These are phyloP conservation scores for Mucor irregularis DNA, from an alignment of 371 early-diverging fungal species.

Conservation along the genomic window DNA sequence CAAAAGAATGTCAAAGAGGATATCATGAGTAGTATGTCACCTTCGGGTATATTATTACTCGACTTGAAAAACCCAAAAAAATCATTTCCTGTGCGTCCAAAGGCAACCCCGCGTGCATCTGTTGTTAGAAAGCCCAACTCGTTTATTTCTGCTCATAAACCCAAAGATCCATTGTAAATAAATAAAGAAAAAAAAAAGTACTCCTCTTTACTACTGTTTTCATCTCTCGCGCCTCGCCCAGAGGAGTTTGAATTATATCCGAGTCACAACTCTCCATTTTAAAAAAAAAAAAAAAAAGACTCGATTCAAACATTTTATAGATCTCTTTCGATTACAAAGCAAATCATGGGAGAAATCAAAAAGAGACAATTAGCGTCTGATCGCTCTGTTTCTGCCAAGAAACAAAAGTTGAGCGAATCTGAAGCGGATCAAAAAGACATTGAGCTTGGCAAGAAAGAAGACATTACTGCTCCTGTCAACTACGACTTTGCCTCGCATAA, in stretches of 20 bases:
- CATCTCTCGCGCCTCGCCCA: neutral
- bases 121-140: slow-evolving; percentile 39
- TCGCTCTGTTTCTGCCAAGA: slow-evolving; percentile 18
- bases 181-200: no score
- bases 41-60: slow-evolving; percentile 41
- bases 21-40: slow-evolving; percentile 38
- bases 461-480: slow-evolving; percentile 32
- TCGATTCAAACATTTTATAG: no score
- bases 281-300: slow-evolving; percentile 2
- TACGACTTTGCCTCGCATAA: slow-evolving; percentile 61
- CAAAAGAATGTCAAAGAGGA: slow-evolving; percentile 23
- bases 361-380: slow-evolving; percentile 32
- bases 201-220: neutral
- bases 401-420: slow-evolving; percentile 16
- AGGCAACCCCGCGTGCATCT: slow-evolving; percentile 31
- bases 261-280: neutral
- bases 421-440: slow-evolving; percentile 5
- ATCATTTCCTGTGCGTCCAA: slow-evolving; percentile 25
- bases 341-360: slow-evolving; percentile 15
- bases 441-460: slow-evolving; percentile 51
- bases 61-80: slow-evolving; percentile 45
- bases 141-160: slow-evolving; percentile 40
- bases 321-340: neutral
- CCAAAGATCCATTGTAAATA: slow-evolving; percentile 27
- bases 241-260: no score